Evolutionary conservation across 2,329 filamentous ascomycete species (phyloP).

Genomic region (Tolypocladium nubicola): DNA sequence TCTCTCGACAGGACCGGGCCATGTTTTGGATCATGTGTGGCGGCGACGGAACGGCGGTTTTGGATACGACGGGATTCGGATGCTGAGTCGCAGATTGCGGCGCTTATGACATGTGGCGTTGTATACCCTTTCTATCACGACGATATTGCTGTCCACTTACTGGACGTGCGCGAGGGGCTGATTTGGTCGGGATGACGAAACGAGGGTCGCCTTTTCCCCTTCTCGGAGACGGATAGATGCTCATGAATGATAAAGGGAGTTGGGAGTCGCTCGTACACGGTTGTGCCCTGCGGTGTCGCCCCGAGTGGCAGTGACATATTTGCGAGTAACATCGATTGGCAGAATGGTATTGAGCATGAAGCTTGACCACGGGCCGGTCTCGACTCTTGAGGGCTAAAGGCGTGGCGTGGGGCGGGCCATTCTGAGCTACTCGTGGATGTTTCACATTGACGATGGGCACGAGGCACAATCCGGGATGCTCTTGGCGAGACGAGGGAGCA

Average conservation of each 20-base stretch:
- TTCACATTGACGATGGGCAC: background rate
- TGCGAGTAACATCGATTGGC: background rate
- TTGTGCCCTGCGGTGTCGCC: background rate
- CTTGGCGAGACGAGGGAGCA: background rate
- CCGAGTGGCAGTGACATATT: background rate
- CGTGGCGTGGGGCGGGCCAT: background rate
- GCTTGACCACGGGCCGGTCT: background rate
- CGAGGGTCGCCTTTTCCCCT: background rate
- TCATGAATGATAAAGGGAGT: background rate
- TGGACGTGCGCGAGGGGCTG: background rate
- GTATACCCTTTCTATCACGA: background rate
- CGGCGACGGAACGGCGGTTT: background rate
- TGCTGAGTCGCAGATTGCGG: background rate
- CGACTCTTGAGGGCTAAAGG: background rate
- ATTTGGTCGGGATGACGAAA: background rate
- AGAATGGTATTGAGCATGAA: background rate
- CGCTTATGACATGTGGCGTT: background rate
- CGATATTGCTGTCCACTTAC: background rate
- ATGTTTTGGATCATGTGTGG: background rate
- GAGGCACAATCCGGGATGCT: background rate
- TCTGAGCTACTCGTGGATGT: background rate
- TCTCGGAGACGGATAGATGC: background rate
- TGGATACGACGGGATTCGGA: background rate
- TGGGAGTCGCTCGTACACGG: background rate
- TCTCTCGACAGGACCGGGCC: background rate